A percentile compares a stretch with the other conserved stretches of the same genome.
Evolutionary conservation across 805 yeast genomes (phyloP).

Genomic region (Wickerhamiella bombiphila): DNA sequence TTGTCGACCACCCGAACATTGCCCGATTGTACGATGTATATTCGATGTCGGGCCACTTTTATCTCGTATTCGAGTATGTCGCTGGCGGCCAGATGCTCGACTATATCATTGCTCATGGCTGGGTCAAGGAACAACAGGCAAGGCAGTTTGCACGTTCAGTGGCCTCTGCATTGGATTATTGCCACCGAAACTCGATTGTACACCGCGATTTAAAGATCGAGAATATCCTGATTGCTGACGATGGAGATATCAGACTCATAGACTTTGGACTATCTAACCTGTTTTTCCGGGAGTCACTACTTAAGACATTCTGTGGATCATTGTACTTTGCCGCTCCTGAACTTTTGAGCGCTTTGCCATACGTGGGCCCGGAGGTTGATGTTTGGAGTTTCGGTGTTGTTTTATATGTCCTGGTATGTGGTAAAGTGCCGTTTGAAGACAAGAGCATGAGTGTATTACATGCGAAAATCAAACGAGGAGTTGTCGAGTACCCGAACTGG

Average conservation of each 20-base stretch:
- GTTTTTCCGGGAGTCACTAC: slow-evolving; percentile 51
- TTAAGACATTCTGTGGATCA: slow-evolving; percentile 94
- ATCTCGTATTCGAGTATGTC: slow-evolving; percentile 91
- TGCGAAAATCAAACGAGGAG: slow-evolving; percentile 83
- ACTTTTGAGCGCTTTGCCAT: slow-evolving; percentile 75
- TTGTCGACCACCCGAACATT: slow-evolving; percentile 81
- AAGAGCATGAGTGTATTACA: slow-evolving; percentile 83
- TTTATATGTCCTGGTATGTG: slow-evolving; percentile 85
- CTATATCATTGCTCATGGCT: slow-evolving; percentile 92
- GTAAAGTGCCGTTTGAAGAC: slow-evolving; percentile 96
- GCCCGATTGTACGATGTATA: slow-evolving; percentile 87
- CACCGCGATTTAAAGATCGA: slow-evolving; percentile 95
- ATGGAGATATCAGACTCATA: slow-evolving; percentile 88
- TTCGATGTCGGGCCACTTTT: slow-evolving; percentile 92
- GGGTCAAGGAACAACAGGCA: slow-evolving; percentile 84
- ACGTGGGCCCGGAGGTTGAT: slow-evolving; percentile 97
- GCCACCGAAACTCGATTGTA: slow-evolving; percentile 87
- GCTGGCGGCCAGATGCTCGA: slow-evolving; percentile 97
- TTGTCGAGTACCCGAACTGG: slow-evolving; percentile 79
- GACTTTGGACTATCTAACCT: slow-evolving; percentile 92
- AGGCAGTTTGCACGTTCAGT: slow-evolving; percentile 90
- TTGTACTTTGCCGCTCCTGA: slow-evolving; percentile 98
- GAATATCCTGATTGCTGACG: slow-evolving; percentile 82
- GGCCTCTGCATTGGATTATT: slow-evolving; percentile 82
- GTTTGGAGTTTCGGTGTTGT: slow-evolving; percentile 98